Evolutionary conservation across 305 asterid genomes (phyloP).

Genomic region (Fraxinus floribunda): DNA sequence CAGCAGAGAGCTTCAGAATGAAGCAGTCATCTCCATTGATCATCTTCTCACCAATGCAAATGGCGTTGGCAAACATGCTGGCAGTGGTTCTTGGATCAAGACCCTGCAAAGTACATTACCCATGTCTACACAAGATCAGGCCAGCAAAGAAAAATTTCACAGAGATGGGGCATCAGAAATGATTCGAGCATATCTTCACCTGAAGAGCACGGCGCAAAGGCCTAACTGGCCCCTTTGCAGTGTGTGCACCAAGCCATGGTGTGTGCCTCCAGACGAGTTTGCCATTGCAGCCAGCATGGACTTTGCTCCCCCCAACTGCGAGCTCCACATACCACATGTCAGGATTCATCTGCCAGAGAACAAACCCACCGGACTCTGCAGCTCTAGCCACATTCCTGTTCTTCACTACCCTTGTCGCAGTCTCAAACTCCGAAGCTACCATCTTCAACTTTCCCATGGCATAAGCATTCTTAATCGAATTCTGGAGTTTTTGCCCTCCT

Average conservation of each 20-base stretch:
- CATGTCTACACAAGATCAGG: not conserved
- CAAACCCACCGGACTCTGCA: slow-evolving; percentile 79
- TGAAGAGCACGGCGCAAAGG: slow-evolving; percentile 93
- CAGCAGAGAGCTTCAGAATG: slow-evolving; percentile 76
- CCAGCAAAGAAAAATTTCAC: not conserved
- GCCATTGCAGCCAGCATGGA: slow-evolving; percentile 85
- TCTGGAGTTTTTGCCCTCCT: slow-evolving; percentile 70
- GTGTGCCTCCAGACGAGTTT: slow-evolving; percentile 89
- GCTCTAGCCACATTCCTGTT: slow-evolving; percentile 58
- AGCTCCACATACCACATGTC: slow-evolving; percentile 94
- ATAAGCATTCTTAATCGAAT: slow-evolving; percentile 62
- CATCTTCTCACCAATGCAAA: slow-evolving; percentile 81
- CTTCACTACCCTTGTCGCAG: slow-evolving; percentile 77
- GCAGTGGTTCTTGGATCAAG: slow-evolving; percentile 83
- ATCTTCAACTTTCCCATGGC: slow-evolving; percentile 85
- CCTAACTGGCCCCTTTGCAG: slow-evolving; percentile 80
- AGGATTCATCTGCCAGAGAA: slow-evolving; percentile 88
- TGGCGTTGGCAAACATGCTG: slow-evolving; percentile 65
- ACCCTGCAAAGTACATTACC: slow-evolving; percentile 44
- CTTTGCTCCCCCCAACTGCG: slow-evolving; percentile 84
- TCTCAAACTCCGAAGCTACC: slow-evolving; percentile 81
- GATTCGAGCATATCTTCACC: slow-evolving; percentile 31
- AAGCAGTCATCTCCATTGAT: slow-evolving; percentile 80
- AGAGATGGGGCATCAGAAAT: not conserved
- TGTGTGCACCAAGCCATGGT: slow-evolving; percentile 90